These are phyloP conservation scores for Tylopilus vinaceipallidus DNA, from an alignment of 768 basidiomycete genomes.

Conservation along the genomic window DNA sequence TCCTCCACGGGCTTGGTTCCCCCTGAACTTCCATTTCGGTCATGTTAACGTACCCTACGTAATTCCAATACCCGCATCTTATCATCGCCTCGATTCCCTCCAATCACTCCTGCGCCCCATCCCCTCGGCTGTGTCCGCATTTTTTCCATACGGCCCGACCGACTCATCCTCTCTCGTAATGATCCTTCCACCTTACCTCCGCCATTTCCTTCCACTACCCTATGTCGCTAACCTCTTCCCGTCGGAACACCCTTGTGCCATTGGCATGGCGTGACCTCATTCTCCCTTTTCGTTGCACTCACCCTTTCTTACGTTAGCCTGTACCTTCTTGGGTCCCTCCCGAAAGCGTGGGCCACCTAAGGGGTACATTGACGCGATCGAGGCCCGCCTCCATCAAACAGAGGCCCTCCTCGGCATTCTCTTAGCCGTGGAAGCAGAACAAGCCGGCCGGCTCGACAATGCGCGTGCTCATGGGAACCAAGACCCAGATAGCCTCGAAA, in stretches of 20 bases:
- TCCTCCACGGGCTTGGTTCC: neutral
- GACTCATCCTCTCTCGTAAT: slow-evolving; percentile 20
- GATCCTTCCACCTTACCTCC: slow-evolving; percentile 13
- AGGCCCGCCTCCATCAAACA: slow-evolving; percentile 86
- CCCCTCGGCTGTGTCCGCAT: slow-evolving; percentile 4
- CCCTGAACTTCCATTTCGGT: slow-evolving; percentile 4
- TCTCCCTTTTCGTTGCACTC: slow-evolving; percentile 1
- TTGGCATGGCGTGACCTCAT: neutral
- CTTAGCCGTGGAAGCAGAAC: slow-evolving; percentile 44
- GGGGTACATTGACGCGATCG: slow-evolving; percentile 93
- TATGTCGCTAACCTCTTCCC: slow-evolving; percentile 12
- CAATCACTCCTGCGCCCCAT: neutral
- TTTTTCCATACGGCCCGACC: slow-evolving; percentile 5
- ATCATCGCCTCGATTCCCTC: neutral
- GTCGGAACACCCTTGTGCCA: neutral
- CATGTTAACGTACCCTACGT: slow-evolving; percentile 15
- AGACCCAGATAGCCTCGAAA: slow-evolving; percentile 5
- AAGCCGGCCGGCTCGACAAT: slow-evolving; percentile 14
- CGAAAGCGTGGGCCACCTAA: slow-evolving; percentile 87
- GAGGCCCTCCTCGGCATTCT: slow-evolving; percentile 87
- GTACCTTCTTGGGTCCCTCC: slow-evolving; percentile 77
- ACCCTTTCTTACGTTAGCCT: slow-evolving; percentile 45
- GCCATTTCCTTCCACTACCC: neutral
- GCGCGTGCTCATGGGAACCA: slow-evolving; percentile 35
- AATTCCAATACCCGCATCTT: slow-evolving; percentile 9